Conservation (phyloP, 257 asterid species). For the Jasminum sambac region DNA sequence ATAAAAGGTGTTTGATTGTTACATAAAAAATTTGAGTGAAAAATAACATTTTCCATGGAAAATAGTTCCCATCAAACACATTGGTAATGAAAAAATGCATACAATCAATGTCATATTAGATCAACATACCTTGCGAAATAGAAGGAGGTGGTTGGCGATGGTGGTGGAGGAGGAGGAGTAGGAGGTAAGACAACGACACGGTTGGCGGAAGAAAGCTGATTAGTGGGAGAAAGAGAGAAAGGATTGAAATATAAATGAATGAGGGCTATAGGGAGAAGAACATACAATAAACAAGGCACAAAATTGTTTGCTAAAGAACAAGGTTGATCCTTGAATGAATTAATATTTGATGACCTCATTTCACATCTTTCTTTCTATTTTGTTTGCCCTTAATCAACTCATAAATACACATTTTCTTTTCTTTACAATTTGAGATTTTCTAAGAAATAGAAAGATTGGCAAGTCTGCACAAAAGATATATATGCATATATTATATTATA, state of each 20-base stretch:
- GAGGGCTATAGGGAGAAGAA: slow-evolving; percentile 43
- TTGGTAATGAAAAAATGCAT: background rate
- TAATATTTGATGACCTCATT: slow-evolving; percentile 41
- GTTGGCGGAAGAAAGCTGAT: slow-evolving; percentile 22
- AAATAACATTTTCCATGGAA: too few relatives aligned
- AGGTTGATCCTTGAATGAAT: slow-evolving; percentile 25
- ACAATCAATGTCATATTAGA: background rate
- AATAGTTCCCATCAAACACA: background rate
- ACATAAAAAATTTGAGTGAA: too few relatives aligned
- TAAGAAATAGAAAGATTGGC: background rate
- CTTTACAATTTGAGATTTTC: background rate
- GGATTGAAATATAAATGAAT: slow-evolving; percentile 43
- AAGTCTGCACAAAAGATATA: background rate
- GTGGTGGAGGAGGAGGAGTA: slow-evolving; percentile 4
- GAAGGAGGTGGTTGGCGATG: background rate
- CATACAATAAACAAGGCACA: slow-evolving; percentile 35
- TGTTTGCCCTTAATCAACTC: background rate
- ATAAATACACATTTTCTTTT: too few relatives aligned
- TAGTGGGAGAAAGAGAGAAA: slow-evolving; percentile 27
- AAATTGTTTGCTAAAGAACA: slow-evolving; percentile 25
- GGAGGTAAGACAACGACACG: slow-evolving; percentile 18
- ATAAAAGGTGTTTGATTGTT: too few relatives aligned
- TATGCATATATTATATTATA: background rate
- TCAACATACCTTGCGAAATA: slow-evolving; percentile 39
- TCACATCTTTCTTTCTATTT: background rate